Evolutionary conservation across 1,284 basidiomycete species (phyloP).

Genomic region (Blastosporella zonata): DNA sequence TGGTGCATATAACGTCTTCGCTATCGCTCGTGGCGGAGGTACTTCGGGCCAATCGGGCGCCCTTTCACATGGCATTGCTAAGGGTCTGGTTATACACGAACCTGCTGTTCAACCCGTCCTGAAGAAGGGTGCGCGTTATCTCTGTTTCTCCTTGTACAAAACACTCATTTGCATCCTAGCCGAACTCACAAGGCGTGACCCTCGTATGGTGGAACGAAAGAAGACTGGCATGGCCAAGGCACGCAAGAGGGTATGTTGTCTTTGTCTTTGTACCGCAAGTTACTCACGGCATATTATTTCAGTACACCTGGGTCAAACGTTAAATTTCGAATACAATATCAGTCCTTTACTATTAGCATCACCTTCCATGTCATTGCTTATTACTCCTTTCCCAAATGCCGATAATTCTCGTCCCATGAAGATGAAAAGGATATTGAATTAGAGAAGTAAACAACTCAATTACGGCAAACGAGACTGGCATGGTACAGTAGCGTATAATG

Average conservation of each 20-base stretch:
- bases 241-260: constrained; percentile 76
- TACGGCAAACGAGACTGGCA: constrained; percentile 9
- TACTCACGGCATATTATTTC: constrained; percentile 17
- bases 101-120: constrained; percentile 66
- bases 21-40: constrained; percentile 86
- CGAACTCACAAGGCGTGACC: constrained; percentile 86
- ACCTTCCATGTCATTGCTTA: neutral
- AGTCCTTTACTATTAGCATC: neutral
- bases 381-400: neutral
- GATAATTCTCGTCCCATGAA: neutral
- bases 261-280: constrained; percentile 7
- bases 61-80: constrained; percentile 79
- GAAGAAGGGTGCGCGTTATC: constrained; percentile 58
- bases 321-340: constrained; percentile 34
- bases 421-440: constrained; percentile 1
- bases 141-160: neutral
- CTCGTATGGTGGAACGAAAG: constrained; percentile 97
- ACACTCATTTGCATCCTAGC: constrained; percentile 45
- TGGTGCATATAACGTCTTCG: constrained; percentile 92
- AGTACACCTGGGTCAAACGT: constrained; percentile 97
- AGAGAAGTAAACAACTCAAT: neutral
- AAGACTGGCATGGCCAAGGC: constrained; percentile 93
- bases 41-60: constrained; percentile 91
- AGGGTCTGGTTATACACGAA: constrained; percentile 73
- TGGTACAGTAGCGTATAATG: constrained; percentile 12